phyloP scores from a whole-genome alignment of 1,284 basidiomycete species.

The Ustanciosporium gigantosporum region DNA sequence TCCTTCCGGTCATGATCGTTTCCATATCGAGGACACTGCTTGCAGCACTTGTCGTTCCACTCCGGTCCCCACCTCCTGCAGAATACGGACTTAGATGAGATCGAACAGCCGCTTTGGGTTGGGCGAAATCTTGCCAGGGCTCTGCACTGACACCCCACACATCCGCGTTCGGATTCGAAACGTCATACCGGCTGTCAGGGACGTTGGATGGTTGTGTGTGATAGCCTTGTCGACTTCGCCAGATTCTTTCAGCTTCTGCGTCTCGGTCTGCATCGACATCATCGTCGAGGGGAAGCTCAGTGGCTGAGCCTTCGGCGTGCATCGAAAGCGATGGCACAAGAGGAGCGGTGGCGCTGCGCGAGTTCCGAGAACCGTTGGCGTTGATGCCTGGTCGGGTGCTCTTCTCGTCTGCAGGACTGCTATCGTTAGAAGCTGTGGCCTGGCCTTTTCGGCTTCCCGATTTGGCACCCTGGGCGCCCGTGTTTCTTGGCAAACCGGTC shows the following conservation, averaged over 20 bases:
- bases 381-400: constrained; percentile 13
- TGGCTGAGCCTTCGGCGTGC: constrained; percentile 18
- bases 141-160: constrained; percentile 56
- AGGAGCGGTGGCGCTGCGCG: constrained; percentile 25
- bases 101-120: constrained; percentile 29
- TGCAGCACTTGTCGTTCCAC: constrained; percentile 42
- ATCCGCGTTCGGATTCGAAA: constrained; percentile 52
- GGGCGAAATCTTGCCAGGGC: constrained; percentile 60
- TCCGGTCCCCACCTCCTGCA: constrained; percentile 14
- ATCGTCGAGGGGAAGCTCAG: constrained; percentile 24
- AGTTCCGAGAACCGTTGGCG: constrained; percentile 12
- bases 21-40: constrained; percentile 55
- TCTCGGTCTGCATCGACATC: constrained; percentile 33
- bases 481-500: constrained; percentile 40
- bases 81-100: constrained; percentile 38
- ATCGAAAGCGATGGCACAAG: constrained; percentile 32
- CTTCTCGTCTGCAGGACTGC: constrained; percentile 17
- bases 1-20: constrained; percentile 53
- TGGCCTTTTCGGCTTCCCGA: background rate
- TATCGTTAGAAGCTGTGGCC: constrained; percentile 3
- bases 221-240: constrained; percentile 34
- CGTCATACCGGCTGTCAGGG: constrained; percentile 36
- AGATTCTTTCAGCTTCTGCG: constrained; percentile 33
- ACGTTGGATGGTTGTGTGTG: constrained; percentile 36
- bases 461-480: constrained; percentile 9